phyloP scores from a whole-genome alignment of 257 asterid genomes.

The Solanum dulcamara region DNA sequence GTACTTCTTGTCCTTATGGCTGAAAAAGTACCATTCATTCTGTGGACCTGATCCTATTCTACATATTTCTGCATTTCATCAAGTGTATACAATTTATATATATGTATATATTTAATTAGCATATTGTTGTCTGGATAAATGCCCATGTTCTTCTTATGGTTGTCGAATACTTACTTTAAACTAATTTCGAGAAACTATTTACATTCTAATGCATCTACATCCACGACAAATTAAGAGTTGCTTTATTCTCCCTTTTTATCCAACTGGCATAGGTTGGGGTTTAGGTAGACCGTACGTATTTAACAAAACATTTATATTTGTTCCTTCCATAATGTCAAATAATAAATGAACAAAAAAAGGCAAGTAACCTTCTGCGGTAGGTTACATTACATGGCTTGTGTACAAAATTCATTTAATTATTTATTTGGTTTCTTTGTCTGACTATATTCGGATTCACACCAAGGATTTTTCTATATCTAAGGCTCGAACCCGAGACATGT shows the following conservation, averaged over 20 bases:
- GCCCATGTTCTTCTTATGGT: no score
- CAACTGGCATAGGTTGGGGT: neutral
- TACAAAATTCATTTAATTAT: no score
- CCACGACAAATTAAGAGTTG: no score
- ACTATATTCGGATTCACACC: no score
- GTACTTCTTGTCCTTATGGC: slow-evolving; percentile 81
- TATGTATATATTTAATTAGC: neutral
- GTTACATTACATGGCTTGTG: neutral
- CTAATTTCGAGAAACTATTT: no score
- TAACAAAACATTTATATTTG: neutral
- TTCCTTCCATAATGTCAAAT: neutral
- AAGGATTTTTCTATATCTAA: no score
- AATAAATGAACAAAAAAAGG: neutral
- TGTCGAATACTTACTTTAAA: no score
- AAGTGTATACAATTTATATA: neutral
- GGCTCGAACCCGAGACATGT: no score
- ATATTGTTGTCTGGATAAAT: neutral
- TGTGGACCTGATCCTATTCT: slow-evolving; percentile 79
- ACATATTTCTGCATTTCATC: slow-evolving; percentile 46
- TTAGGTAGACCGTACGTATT: neutral
- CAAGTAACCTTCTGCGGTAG: neutral
- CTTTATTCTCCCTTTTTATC: neutral
- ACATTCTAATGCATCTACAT: no score
- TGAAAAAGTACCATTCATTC: slow-evolving; percentile 76
- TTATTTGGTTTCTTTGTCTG: no score